Evolutionary conservation across 2,329 filamentous ascomycete genomes (phyloP), one percentile per base, ranked within the genome.

Genomic region (Stemphylium vesicarium): DNA sequence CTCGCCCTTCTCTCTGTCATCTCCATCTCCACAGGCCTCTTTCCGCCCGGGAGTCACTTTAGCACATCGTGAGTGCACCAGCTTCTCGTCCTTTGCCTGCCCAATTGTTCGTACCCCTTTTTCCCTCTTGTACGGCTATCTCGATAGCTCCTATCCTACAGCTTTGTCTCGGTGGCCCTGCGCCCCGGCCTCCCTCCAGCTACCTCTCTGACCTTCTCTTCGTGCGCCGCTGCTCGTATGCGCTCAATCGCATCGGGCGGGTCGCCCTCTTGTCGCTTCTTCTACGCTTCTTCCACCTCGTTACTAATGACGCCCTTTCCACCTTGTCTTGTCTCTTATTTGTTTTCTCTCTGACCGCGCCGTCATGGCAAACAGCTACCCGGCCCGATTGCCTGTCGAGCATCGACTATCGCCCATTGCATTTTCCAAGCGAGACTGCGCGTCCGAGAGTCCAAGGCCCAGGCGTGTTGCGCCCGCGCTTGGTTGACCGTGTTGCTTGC

Each of bases 341-440:
- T 71, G 69, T 72, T 63, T 70, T 62, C 68, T 66, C 62, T 76
- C 74, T 77, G 71, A 77, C 75, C 69, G 69, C 68, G 72, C 70
- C 73, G 64, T 72, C 62, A 70, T 75, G 74, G 75, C 74, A 77
- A 77, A 77, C 73, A 77, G 75, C 72, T 74, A 63, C 63, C 53
- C 55, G 50, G 46, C 50, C 50, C 68, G 59, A 70, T 72, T 72
- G 70, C 65, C 64, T 58, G 33, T 60, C 65, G 59, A 63, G 63
- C 60, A 49, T 59, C 64, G 55, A 60, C 62, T 56, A 37, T 55
- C 54, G 55, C 56, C 56, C 60, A 53, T 59, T 58, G 62, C 63
- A 49, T 63, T 66, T 63, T 64, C 61, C 63, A 47, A 59, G 63
- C 64, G 60, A 64, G 56, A 56, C 64, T 62, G 62, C 59, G 56